A percentile compares a stretch with the other conserved stretches of the same genome.
These are phyloP conservation scores for Infundibulicybe gibba DNA, from an alignment of 768 basidiomycete genomes.

Conservation along the genomic window DNA sequence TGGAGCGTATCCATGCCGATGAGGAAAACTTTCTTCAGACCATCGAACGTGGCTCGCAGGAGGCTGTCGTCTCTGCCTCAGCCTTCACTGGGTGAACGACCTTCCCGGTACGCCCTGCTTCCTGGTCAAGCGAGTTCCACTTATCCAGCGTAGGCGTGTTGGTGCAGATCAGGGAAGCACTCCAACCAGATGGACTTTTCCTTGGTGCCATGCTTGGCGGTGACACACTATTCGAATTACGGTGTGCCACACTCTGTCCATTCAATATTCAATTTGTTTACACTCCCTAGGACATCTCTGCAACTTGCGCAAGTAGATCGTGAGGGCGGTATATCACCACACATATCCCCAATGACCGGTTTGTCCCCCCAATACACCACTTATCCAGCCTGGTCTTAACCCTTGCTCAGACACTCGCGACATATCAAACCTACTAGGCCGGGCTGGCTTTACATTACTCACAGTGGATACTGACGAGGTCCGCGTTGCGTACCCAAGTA, in stretches of 20 bases:
- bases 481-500: conserved; percentile 84
- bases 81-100: conserved; percentile 97
- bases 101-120: conserved; percentile 64
- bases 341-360: conserved; percentile 98
- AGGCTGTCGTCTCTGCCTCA: conserved; percentile 88
- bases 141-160: conserved; percentile 55
- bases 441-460: conserved; percentile 90
- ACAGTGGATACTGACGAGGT: conserved; percentile 97
- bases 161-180: conserved; percentile 79
- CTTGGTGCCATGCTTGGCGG: conserved; percentile 94
- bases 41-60: conserved; percentile 73
- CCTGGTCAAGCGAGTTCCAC: background rate
- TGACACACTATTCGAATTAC: conserved; percentile 91
- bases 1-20: conserved; percentile 76
- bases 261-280: conserved; percentile 1
- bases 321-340: conserved; percentile 95
- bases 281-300: conserved; percentile 68
- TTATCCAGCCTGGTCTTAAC: background rate
- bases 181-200: conserved; percentile 92
- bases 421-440: conserved; percentile 85
- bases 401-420: conserved; percentile 74
- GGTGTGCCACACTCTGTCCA: conserved; percentile 34
- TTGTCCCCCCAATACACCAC: conserved; percentile 10
- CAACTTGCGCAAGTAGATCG: conserved; percentile 93
- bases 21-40: conserved; percentile 75